Evolutionary conservation across 2,329 filamentous ascomycete genomes (phyloP), one percentile per base, ranked within the genome.

Genomic region (Neofusicoccum sp.): DNA sequence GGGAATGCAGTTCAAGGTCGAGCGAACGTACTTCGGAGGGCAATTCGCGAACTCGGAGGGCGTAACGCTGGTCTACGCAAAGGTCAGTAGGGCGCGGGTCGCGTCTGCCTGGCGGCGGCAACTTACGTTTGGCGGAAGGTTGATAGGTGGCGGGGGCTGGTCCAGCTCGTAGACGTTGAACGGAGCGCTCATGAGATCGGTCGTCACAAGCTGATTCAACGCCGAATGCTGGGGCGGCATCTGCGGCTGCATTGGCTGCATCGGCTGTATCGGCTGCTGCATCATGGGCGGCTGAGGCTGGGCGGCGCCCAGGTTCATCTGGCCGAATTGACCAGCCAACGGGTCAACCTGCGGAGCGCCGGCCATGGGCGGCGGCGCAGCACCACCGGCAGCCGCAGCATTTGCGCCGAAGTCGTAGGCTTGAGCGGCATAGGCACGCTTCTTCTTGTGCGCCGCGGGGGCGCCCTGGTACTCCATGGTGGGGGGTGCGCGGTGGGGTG

Each of bases 401-500:
- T 98, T 98, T 71, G 90, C 90, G 69, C 93, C 95, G 69, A 98
- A 95, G 62, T 96, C 93, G 76, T 96, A 99, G 47, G 93, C 93
- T 76, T 96, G 90, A 61, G 91, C 91, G 59, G 95, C 95, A 80
- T 98, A 98, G 61, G 90, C 89, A 81, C 92, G 86, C 84, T 96
- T 96, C 86, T 96, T 97, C 81, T 92, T 92, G 75, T 84, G 87
- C 20, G 56, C 47, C 38, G 16, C 47, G 24, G 56, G 31, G 12
- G 56, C 61, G 60, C 59, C 59, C 16, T 59, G 53, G 53, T 58
- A 58, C 6, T 62, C 53, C 53, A 62, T 62, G 53, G 41, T 57
- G 41, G n/a, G 7, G 41, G 34, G 30, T 28, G 53, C 20, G 38
- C 26, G 47, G 31, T 43, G 34, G 14, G 60, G 51, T 58, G 51